Evolutionary conservation across 805 yeast species (phyloP).

Genomic region (Lachancea meyersii): DNA sequence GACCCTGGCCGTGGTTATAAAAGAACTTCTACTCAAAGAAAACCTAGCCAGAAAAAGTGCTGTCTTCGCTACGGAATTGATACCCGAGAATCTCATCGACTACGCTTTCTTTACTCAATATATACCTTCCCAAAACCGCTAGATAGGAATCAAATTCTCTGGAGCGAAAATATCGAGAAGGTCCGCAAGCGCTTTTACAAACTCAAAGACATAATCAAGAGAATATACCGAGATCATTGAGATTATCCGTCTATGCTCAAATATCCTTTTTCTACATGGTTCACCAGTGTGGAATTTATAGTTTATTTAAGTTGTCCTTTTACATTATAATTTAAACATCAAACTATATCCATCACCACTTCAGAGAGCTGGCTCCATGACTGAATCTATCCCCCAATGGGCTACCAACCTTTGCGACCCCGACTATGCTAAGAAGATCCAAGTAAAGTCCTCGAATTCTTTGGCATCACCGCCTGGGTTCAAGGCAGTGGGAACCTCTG

Average conservation of each 20-base stretch:
- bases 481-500: constrained; percentile 3
- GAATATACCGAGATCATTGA: too few relatives aligned
- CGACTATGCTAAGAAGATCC: constrained; percentile 11
- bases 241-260: not conserved
- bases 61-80: not conserved
- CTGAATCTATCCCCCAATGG: constrained; percentile 15
- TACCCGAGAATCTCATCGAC: constrained; percentile 5
- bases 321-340: not conserved
- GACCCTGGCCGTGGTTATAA: not conserved
- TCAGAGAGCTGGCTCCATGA: not conserved
- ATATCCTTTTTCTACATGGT: too few relatives aligned
- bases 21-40: not conserved
- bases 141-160: too few relatives aligned
- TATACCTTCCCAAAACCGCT: not conserved
- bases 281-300: too few relatives aligned
- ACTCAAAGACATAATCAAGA: too few relatives aligned
- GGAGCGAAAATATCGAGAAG: too few relatives aligned
- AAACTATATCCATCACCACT: not conserved
- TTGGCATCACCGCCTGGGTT: constrained; percentile 28
- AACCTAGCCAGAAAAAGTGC: not conserved
- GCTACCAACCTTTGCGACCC: constrained; percentile 11
- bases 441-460: constrained; percentile 10
- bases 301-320: not conserved
- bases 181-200: too few relatives aligned
- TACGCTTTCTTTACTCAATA: constrained; percentile 4